A percentile compares a stretch with the other conserved stretches of the same genome.
phyloP scores from a whole-genome alignment of 257 asterid genomes.

The Nicotiana knightiana region DNA sequence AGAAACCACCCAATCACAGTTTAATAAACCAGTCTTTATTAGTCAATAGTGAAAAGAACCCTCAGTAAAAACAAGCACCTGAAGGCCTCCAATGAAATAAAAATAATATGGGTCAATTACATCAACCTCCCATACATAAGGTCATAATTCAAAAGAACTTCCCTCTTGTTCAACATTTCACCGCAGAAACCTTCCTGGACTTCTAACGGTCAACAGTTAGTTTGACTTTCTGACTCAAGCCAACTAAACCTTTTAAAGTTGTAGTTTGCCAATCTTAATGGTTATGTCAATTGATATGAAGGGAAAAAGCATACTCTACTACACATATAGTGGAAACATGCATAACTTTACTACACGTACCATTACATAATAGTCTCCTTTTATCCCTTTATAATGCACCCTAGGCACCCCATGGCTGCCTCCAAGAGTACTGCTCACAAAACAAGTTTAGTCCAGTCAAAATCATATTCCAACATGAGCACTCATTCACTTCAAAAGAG shows the following conservation, averaged over 20 bases:
- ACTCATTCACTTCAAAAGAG: slow-evolving; percentile 4
- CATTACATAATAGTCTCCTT: slow-evolving; percentile 42
- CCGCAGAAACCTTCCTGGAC: neutral
- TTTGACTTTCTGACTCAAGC: neutral
- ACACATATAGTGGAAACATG: neutral
- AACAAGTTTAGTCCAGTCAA: slow-evolving; percentile 2
- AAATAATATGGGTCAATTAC: neutral
- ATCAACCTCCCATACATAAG: neutral
- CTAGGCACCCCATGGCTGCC: slow-evolving; percentile 41
- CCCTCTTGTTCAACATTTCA: slow-evolving; percentile 2
- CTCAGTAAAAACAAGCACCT: neutral
- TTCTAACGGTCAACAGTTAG: neutral
- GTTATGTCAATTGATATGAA: neutral
- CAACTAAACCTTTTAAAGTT: neutral
- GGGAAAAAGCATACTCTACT: neutral
- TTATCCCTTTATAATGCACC: slow-evolving; percentile 39
- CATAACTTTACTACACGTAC: slow-evolving; percentile 16
- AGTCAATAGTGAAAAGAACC: neutral
- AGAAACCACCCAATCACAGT: neutral
- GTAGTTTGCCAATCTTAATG: neutral
- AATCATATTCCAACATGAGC: slow-evolving; percentile 2
- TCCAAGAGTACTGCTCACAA: slow-evolving; percentile 35
- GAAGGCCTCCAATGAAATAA: neutral
- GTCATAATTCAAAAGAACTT: neutral
- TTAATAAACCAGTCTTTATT: neutral